Percentiles rank a stretch among this genome's conserved stretches.
Conservation (phyloP, 169 alveolate species). For the Hepatocystis sp. region DNA sequence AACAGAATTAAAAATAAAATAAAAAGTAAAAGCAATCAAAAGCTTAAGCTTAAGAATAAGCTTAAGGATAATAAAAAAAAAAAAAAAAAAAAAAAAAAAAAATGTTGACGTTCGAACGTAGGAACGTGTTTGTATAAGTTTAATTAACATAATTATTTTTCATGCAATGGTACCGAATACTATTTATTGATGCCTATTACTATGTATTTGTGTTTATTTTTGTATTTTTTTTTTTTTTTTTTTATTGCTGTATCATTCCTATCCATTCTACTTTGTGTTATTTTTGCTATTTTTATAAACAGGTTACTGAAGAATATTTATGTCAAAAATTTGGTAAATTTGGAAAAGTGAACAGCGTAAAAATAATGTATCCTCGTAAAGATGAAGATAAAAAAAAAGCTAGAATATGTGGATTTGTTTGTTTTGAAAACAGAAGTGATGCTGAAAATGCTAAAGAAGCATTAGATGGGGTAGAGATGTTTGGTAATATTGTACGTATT, state of each 20-base stretch:
- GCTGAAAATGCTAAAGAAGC: conserved; percentile 89
- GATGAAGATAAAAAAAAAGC: conserved; percentile 86
- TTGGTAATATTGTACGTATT: conserved; percentile 85
- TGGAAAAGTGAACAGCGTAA: conserved; percentile 89
- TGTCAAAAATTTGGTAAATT: conserved; percentile 86
- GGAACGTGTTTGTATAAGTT: no score
- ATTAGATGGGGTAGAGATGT: conserved; percentile 83
- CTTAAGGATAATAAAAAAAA: no score
- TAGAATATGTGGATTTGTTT: conserved; percentile 87
- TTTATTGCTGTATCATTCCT: not conserved
- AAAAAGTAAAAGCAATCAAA: no score
- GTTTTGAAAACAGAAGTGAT: conserved; percentile 81
- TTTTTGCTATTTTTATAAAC: conserved; percentile 5
- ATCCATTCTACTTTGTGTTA: no score
- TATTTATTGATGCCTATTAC: not conserved
- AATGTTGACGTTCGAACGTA: no score
- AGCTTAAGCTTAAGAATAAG: no score
- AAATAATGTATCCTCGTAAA: conserved; percentile 89
- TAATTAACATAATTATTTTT: no score
- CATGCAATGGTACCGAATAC: not conserved
- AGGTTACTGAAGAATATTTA: conserved; percentile 88
- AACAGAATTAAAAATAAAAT: no score
- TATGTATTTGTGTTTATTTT: no score
- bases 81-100: no score
- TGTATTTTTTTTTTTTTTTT: no score